A percentile compares a stretch with the other conserved stretches of the same genome.
These are phyloP conservation scores for Sporothrix inflata DNA, from an alignment of 2,329 filamentous ascomycete species.

Conservation along the genomic window DNA sequence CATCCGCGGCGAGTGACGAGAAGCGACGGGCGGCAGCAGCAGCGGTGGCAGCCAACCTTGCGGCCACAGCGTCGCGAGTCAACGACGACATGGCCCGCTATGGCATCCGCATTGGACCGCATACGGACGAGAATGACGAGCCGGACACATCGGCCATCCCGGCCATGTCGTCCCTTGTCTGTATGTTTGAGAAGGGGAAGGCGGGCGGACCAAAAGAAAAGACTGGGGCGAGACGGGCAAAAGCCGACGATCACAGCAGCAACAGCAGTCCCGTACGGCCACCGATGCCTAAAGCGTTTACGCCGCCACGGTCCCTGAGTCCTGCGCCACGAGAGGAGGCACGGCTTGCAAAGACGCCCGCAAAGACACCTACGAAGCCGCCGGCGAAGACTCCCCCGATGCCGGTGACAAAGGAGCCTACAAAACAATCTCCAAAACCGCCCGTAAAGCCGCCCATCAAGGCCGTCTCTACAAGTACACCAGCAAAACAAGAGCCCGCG, in stretches of 20 bases:
- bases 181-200: conserved; percentile 64
- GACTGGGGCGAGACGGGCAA: not conserved
- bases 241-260: not conserved
- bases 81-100: conserved; percentile 15
- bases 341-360: not conserved
- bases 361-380: not conserved
- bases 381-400: not conserved
- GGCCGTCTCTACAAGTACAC: not conserved
- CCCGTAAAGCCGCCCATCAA: not conserved
- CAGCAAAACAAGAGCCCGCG: no score
- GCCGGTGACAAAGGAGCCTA: not conserved
- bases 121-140: not conserved
- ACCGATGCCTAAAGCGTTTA: conserved; percentile 37
- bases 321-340: conserved; percentile 29
- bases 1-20: conserved; percentile 20
- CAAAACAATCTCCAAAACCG: not conserved
- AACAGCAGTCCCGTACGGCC: not conserved
- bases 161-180: conserved; percentile 66
- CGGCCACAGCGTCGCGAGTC: not conserved
- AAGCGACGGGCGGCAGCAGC: conserved; percentile 8
- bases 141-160: conserved; percentile 61
- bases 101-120: not conserved
- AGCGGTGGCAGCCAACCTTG: conserved; percentile 5
- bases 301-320: conserved; percentile 40
- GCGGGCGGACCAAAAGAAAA: not conserved